Base-by-base conservation (phyloP, 2,329 filamentous ascomycete species). In the Colletotrichum sp. region DNA sequence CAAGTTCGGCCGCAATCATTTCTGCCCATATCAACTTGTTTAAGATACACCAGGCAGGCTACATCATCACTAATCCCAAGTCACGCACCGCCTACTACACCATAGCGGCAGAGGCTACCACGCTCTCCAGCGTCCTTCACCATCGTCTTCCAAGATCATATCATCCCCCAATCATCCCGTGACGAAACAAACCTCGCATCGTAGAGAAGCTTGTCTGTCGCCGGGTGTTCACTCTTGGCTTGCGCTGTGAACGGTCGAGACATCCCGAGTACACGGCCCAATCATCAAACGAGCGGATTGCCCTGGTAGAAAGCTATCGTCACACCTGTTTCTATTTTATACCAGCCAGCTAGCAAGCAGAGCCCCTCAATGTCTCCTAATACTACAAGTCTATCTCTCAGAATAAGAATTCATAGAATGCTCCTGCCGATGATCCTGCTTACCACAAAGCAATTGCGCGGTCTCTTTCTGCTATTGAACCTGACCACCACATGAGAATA, bases 141-240 rank as follows among this genome's bases (percentile, higher is more conserved):
- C 3, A 0, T 11, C 44, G 44, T n/a, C 0, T 2, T 13, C 0
- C n/a, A 48, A 4, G 19, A 48, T 13, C 6, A 48, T 48, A 22
- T n/a, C 44, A n/a, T 2, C 2, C 44, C 44, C 6, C 11, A 13
- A 22, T 48, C 44, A 48, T 7, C 44, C 4, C n/a, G 0, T 48
- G 11, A 48, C 44, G 11, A 22, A 48, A 48, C 2, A 22, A n/a
- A 48, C 11, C 1, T 48, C 3, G 11, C 3, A 48, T 48, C 1
- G 2, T 8, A 48, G n/a, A 2, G 6, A 0, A 4, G 3, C 6
- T 22, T 13, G 1, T 48, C 44, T 48, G 44, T 7, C n/a, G 3
- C n/a, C n/a, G 3, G 19, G 13, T 0, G 19, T 4, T 48, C 44
- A 22, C 44, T 13, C 19, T 22, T 48, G 11, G 11, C 44, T 22